Evolutionary conservation across 129 eudicot genomes (phyloP), one percentile per base, ranked within the genome.

Genomic region (Pittosporum tobira): DNA sequence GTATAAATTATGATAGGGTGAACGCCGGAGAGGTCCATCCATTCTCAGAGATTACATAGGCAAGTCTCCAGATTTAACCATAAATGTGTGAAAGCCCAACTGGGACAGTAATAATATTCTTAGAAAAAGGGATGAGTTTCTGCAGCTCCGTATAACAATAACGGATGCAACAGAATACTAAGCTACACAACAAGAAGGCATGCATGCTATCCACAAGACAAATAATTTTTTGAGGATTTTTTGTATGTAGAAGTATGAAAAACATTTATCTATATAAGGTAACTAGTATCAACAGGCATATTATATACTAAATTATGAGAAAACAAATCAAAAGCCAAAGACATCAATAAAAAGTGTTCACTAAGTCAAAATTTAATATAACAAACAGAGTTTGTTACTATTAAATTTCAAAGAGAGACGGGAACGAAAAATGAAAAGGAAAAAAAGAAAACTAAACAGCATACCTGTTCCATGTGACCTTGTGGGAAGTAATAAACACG

Each of bases 401-500:
- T n/a, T 12, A 40, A 34, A 34, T 34, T 34, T 34, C 10, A 34
- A 34, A 34, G 11, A 34, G 40, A 6, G 11, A 34, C 10, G 2
- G 40, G 40, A 34, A 34, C 11, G 40, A 34, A 12, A 34, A 34
- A 34, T 9, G 49, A 45, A 11, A 16, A 45, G 18, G 1, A 3
- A 45, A 3, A 4, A 48, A 64, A 26, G 34, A 44, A 22, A 12
- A 40, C 16, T 37, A 43, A 7, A 34, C 26, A 48, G 30, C 48
- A 28, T 31, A 90, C 97, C 94, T 90, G 97, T 76, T 90, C 97
- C 88, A 85, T 80, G 71, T 90, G 97, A 21, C 97, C 97, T 69
- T 90, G 87, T 6, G 97, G 97, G 59, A 90, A 85, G 70, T 90
- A 90, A 60, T 85, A 90, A 62, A 83, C 95, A 5, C 95, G 72